Evolutionary conservation across 2,329 filamentous ascomycete species (phyloP).

Genomic region (Orbilia oligospora): DNA sequence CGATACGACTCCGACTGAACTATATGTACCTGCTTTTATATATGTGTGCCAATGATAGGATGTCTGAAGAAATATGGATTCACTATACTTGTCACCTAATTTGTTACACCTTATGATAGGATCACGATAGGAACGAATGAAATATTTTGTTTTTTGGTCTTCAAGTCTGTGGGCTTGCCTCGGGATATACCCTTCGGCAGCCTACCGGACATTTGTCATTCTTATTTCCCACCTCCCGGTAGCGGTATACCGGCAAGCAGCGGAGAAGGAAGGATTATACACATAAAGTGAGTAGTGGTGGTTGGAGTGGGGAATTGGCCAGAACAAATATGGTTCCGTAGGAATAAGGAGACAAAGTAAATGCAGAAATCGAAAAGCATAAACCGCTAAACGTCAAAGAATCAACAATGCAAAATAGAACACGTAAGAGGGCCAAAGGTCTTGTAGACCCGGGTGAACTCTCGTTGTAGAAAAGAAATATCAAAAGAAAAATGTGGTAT

Average conservation of each 20-base stretch:
- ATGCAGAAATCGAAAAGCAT: constrained; percentile 31
- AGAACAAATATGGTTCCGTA: constrained; percentile 23
- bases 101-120: constrained; percentile 17
- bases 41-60: not conserved
- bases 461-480: constrained; percentile 40
- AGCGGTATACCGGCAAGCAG: constrained; percentile 14
- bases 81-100: constrained; percentile 21
- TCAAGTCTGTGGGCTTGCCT: constrained; percentile 39
- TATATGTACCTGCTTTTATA: not conserved
- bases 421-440: constrained; percentile 36
- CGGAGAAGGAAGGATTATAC: constrained; percentile 31
- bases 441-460: constrained; percentile 2
- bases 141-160: constrained; percentile 30
- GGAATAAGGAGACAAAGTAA: constrained; percentile 22
- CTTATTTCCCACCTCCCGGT: constrained; percentile 3
- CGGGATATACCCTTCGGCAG: constrained; percentile 23
- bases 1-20: constrained; percentile 3
- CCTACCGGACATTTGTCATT: constrained; percentile 25
- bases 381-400: constrained; percentile 22
- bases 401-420: constrained; percentile 12
- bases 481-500: constrained; percentile 30
- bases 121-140: not conserved
- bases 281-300: constrained; percentile 19
- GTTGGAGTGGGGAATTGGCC: constrained; percentile 13
- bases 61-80: not conserved